Conservation (phyloP, 2,329 filamentous ascomycete species). For the Colletotrichum melonis region DNA sequence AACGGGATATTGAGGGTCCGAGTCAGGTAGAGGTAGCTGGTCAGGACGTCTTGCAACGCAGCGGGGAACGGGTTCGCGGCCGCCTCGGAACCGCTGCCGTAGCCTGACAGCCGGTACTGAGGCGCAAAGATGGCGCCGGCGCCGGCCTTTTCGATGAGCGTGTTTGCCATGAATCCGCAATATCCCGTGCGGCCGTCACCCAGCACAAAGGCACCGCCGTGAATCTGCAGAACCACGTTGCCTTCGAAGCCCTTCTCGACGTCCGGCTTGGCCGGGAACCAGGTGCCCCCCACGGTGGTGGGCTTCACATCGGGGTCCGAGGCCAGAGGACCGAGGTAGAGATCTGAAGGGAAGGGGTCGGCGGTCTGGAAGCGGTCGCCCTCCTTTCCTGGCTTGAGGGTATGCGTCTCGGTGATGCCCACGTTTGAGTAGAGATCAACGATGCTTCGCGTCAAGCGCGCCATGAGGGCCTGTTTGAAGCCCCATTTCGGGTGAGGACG, state of each 20-base stretch:
- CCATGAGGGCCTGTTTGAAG: conserved; percentile 24
- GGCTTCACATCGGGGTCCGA: conserved; percentile 35
- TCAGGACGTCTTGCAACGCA: conserved; percentile 45
- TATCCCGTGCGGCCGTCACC: conserved; percentile 45
- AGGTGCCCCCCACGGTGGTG: conserved; percentile 37
- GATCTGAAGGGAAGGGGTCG: conserved; percentile 24
- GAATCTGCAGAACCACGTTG: conserved; percentile 44
- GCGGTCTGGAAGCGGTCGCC: conserved; percentile 40
- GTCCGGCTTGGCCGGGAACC: conserved; percentile 38
- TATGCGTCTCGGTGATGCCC: conserved; percentile 22
- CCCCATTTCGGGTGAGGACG: conserved; percentile 23
- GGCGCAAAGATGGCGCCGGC: conserved; percentile 43
- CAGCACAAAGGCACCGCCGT: conserved; percentile 47
- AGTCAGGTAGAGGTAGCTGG: conserved; percentile 43
- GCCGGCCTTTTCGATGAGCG: conserved; percentile 39
- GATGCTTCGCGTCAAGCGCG: conserved; percentile 11
- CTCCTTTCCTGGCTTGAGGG: conserved; percentile 41
- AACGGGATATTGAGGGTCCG: conserved; percentile 40
- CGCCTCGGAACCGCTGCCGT: neutral
- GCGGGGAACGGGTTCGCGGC: conserved; percentile 41
- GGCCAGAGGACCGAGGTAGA: conserved; percentile 36
- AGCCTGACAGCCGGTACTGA: conserved; percentile 46
- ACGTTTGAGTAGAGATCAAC: conserved; percentile 20
- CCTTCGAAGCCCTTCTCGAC: conserved; percentile 17
- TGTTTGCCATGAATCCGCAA: conserved; percentile 41